These are phyloP conservation scores for Cryptococcus hybrid DNA, from an alignment of 1,284 basidiomycete genomes.

Conservation along the genomic window DNA sequence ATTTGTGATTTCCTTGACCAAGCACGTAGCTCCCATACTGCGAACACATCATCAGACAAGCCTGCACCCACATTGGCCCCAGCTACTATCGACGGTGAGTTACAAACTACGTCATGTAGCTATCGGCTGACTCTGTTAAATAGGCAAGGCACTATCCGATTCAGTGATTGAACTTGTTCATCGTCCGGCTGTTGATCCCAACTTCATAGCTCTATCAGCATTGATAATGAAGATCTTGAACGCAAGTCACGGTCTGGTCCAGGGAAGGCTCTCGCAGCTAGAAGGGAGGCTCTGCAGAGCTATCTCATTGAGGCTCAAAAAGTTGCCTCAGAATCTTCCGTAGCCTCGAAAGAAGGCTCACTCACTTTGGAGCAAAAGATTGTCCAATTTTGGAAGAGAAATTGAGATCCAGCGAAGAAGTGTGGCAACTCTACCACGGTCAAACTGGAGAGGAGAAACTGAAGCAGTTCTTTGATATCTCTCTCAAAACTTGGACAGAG, in stretches of 20 bases:
- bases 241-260: slow-evolving; percentile 39
- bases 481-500: slow-evolving; percentile 52
- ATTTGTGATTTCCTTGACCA: slow-evolving; percentile 80
- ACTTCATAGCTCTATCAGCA: slow-evolving; percentile 51
- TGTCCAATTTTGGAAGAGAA: slow-evolving; percentile 51
- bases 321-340: slow-evolving; percentile 47
- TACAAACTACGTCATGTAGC: neutral
- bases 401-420: slow-evolving; percentile 38
- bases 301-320: slow-evolving; percentile 58
- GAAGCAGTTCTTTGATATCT: slow-evolving; percentile 47
- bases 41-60: slow-evolving; percentile 57
- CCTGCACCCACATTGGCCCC: slow-evolving; percentile 76
- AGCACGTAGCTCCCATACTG: slow-evolving; percentile 66
- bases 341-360: slow-evolving; percentile 48
- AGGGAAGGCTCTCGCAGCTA: slow-evolving; percentile 53
- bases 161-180: slow-evolving; percentile 66
- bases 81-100: slow-evolving; percentile 69
- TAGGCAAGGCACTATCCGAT: slow-evolving; percentile 55
- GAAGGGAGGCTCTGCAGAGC: slow-evolving; percentile 57
- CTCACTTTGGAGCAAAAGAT: slow-evolving; percentile 39
- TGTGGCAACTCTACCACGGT: slow-evolving; percentile 47
- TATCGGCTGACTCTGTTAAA: neutral
- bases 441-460: slow-evolving; percentile 29
- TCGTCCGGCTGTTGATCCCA: slow-evolving; percentile 53
- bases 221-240: slow-evolving; percentile 42